These are phyloP conservation scores for Moricandia moricandioides DNA, from an alignment of 345 rosid genomes.

Conservation along the genomic window DNA sequence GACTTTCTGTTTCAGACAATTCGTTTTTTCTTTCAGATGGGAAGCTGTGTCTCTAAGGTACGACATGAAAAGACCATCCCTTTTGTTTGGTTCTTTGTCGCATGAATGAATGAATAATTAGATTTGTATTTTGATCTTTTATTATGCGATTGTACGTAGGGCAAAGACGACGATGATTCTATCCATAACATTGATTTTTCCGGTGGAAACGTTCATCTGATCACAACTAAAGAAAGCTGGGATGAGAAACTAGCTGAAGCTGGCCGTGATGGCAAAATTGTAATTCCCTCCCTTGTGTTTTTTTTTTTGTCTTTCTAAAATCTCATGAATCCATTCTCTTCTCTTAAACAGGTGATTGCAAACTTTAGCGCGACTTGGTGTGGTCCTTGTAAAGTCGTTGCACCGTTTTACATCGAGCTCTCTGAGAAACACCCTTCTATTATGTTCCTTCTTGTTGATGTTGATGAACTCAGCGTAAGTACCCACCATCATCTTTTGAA, in stretches of 20 bases:
- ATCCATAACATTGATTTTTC: conserved; percentile 47
- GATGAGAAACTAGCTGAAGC: conserved; percentile 74
- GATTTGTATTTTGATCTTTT: neutral
- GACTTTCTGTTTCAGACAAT: conserved; percentile 2
- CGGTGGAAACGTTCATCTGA: conserved; percentile 59
- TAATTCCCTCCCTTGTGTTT: conserved; percentile 27
- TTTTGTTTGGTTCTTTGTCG: neutral
- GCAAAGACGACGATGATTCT: conserved; percentile 39
- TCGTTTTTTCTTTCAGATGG: conserved; percentile 48
- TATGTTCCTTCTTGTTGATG: conserved; percentile 74
- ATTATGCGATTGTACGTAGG: conserved; percentile 28
- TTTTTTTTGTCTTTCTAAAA: neutral
- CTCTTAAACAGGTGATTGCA: conserved; percentile 55
- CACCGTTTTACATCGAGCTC: conserved; percentile 60
- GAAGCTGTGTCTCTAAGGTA: conserved; percentile 50
- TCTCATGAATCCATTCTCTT: neutral
- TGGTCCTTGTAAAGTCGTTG: conserved; percentile 75
- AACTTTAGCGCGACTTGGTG: conserved; percentile 94
- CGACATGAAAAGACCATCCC: neutral
- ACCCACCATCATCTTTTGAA: neutral
- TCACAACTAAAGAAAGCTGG: conserved; percentile 69
- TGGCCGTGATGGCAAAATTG: conserved; percentile 57
- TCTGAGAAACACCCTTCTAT: conserved; percentile 68
- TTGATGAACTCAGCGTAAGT: conserved; percentile 80
- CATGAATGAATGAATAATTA: neutral